Evolutionary conservation across 768 basidiomycete species (phyloP).

Genomic region (Termitomyces sp.): DNA sequence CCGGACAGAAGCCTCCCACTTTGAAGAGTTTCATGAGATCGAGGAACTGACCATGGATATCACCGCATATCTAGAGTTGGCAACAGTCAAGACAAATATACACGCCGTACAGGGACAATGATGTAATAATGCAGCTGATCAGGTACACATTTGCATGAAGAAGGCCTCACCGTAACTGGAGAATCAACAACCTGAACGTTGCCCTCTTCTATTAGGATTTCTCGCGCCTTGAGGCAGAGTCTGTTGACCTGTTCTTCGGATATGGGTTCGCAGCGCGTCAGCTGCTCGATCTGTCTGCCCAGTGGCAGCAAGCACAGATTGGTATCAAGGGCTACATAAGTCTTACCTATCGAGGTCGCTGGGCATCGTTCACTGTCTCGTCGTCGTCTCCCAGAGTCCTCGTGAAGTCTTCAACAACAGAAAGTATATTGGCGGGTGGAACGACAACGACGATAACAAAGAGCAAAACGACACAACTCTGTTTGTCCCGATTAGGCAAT

Average conservation of each 20-base stretch:
- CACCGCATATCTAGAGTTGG: slow-evolving; percentile 73
- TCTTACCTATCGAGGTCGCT: slow-evolving; percentile 22
- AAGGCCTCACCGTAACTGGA: slow-evolving; percentile 79
- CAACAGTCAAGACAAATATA: neutral
- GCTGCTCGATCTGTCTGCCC: slow-evolving; percentile 87
- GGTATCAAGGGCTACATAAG: neutral
- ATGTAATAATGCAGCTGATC: neutral
- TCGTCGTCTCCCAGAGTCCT: neutral
- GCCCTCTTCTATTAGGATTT: slow-evolving; percentile 95
- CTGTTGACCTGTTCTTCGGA: slow-evolving; percentile 95
- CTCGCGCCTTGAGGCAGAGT: slow-evolving; percentile 92
- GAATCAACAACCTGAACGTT: slow-evolving; percentile 93
- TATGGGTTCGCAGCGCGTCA: slow-evolving; percentile 90
- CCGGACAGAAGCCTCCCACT: slow-evolving; percentile 87
- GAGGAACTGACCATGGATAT: slow-evolving; percentile 97
- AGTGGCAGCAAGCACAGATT: neutral
- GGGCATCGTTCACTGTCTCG: slow-evolving; percentile 15
- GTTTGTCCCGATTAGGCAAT: slow-evolving; percentile 9
- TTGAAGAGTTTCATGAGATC: slow-evolving; percentile 95
- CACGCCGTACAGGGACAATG: slow-evolving; percentile 12
- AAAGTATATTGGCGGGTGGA: no score
- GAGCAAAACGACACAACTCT: neutral
- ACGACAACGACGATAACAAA: neutral
- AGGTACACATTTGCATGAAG: slow-evolving; percentile 12
- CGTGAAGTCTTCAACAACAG: no score